Evolutionary conservation across 2,329 filamentous ascomycete species (phyloP).

Genomic region (Drechslerella coelobrocha): DNA sequence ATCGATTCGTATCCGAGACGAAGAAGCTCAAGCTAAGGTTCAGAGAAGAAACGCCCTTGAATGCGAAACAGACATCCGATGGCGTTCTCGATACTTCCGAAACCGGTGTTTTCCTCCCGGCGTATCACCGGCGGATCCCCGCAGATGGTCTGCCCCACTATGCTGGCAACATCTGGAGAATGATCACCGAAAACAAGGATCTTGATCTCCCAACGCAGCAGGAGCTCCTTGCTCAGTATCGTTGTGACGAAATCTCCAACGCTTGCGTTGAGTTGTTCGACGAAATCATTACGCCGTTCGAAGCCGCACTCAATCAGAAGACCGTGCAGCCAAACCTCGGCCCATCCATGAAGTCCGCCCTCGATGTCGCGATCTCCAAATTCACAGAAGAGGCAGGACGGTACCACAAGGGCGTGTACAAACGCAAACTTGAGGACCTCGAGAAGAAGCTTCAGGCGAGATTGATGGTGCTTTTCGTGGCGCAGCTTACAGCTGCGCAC

Average conservation of each 20-base stretch:
- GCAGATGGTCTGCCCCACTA: constrained; percentile 97
- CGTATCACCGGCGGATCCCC: constrained; percentile 94
- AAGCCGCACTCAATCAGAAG: constrained; percentile 78
- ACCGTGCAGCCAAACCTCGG: constrained; percentile 78
- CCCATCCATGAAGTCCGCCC: constrained; percentile 72
- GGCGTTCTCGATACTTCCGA: constrained; percentile 36
- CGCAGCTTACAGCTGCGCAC: constrained; percentile 86
- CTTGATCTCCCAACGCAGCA: constrained; percentile 95
- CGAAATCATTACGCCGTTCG: constrained; percentile 77
- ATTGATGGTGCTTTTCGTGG: constrained; percentile 83
- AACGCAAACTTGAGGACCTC: constrained; percentile 81
- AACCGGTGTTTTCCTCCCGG: constrained; percentile 79
- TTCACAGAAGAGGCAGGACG: constrained; percentile 90
- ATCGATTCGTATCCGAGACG: constrained; percentile 84
- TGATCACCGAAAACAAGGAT: constrained; percentile 99
- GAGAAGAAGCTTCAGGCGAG: constrained; percentile 86
- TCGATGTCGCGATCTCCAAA: constrained; percentile 75
- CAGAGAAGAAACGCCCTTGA: constrained; percentile 73
- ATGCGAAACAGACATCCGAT: constrained; percentile 62
- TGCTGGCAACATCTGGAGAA: constrained; percentile 93
- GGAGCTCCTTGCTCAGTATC: constrained; percentile 93
- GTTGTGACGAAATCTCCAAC: constrained; percentile 93
- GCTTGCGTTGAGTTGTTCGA: constrained; percentile 89
- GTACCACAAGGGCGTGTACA: constrained; percentile 96
- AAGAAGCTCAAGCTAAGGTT: constrained; percentile 81